Evolutionary conservation across 2,329 filamentous ascomycete species (phyloP), one percentile per base, ranked within the genome.

Genomic region (Fusarium albosuccineum): DNA sequence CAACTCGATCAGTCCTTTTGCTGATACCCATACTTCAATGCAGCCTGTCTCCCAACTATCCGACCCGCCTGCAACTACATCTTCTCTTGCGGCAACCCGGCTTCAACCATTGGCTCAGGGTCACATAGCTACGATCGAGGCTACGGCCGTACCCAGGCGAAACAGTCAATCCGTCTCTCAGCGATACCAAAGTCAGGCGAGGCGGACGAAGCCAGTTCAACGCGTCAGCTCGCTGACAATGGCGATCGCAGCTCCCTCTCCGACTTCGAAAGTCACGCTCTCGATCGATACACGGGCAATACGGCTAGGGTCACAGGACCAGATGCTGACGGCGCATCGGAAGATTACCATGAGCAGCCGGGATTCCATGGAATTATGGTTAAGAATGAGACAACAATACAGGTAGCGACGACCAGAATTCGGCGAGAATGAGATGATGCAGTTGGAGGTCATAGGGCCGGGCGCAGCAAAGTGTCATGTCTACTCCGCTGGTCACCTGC

Each of bases 31-130:
- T 4, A 22, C 22, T 22, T 1, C 1, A 4, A 10, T 6, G 0
- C 1, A 72, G 71, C 71, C 3, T 73, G 71, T 4, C 60, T 73
- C 0, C 71, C 71, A 0, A 73, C 66, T 0, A 46, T 73, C 6
- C 66, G 71, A 5, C 71, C 71, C 1, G 68, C 71, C 0, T 61
- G 59, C 1, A 11, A 69, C 1, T 73, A 68, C 17, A 37, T 73
- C n/a, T 69, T 73, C 45, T 60, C 67, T 0, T 66, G 68, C 34
- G 49, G 33, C 10, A 57, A 63, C 9, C 66, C 66, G 0, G 29
- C 37, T 9, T 68, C 69, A 0, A 57, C 51, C 2, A 52, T 73
- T 37, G 58, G 52, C 11, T 70, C 69, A 1, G 60, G 66, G 2
- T 64, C 69, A 6, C 56, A 62, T 30, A 68, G 61, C 6, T 72